These are phyloP conservation scores for Cyclotella distinguenda DNA, from an alignment of 108 stramenopile genomes.

Conservation along the genomic window DNA sequence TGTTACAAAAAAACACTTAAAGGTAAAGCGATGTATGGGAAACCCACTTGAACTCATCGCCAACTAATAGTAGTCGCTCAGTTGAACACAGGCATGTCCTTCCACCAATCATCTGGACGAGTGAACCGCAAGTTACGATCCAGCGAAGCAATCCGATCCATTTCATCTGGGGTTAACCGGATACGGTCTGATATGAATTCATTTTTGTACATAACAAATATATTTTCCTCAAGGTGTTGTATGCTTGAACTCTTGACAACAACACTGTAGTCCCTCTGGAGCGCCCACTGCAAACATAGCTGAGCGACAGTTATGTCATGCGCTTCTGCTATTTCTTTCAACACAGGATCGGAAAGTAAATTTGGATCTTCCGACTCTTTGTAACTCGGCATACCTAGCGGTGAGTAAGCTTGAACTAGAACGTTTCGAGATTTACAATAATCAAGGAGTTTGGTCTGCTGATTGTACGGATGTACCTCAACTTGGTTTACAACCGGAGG, in stretches of 20 bases:
- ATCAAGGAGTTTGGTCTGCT: constrained; percentile 64
- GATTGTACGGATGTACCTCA: constrained; percentile 86
- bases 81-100: constrained; percentile 67
- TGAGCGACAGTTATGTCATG: constrained; percentile 59
- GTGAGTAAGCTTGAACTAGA: constrained; percentile 79
- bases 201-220: constrained; percentile 22
- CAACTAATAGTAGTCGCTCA: constrained; percentile 9
- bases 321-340: constrained; percentile 46
- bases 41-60: too few species aligned
- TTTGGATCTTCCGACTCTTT: constrained; percentile 57
- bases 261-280: constrained; percentile 64
- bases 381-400: constrained; percentile 75
- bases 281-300: constrained; percentile 68
- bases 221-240: constrained; percentile 58
- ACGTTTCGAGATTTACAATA: constrained; percentile 73
- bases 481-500: constrained; percentile 85
- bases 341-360: constrained; percentile 55
- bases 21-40: too few species aligned
- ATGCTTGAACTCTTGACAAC: constrained; percentile 62
- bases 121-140: constrained; percentile 70
- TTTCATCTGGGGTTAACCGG: constrained; percentile 43
- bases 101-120: constrained; percentile 84
- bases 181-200: constrained; percentile 21
- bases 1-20: too few species aligned
- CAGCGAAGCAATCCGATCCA: constrained; percentile 55